Evolutionary conservation across 1,139 yeast genomes (phyloP), one percentile per base, ranked within the genome.

Genomic region (Candida sp.): DNA sequence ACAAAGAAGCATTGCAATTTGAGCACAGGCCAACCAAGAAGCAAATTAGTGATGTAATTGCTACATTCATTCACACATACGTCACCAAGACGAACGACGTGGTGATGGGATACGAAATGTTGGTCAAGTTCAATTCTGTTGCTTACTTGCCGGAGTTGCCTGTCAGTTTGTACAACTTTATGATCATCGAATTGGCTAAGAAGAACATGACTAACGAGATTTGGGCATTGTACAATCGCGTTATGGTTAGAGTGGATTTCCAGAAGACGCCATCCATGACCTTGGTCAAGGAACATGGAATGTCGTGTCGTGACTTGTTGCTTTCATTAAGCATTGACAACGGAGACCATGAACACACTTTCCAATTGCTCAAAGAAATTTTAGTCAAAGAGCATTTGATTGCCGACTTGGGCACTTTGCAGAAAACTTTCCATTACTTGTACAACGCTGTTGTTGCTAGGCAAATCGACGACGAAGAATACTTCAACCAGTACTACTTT

Each of bases 71-170:
- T 27, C 56, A 56, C 9, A 64, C 71, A 11, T 57, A 73, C n/a
- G 54, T 69, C 52, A 52, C 7, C 46, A 51, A 46, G 1, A 47
- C 54, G 2, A 65, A 63, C 9, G 54, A 54, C 22, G 55, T 72
- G 34, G 44, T 56, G 3, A 65, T 63, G 41, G 70, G 73, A 1
- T 66, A 60, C 49, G 59, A 62, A 26, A 61, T 77, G 42, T 57
- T 74, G 47, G 51, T 50, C 31, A 67, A 68, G 47, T 74, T 77
- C 53, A 69, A 70, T 43, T 54, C 56, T 6, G 63, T 75, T 23
- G 56, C 68, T 5, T 75, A 72, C 54, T 51, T 77, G 28, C 81
- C 81, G 0, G 81, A 77, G 50, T 58, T 74, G 33, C 62, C 73
- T 2, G 66, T 69, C 42, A 54, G 55, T 1, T 62, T 70, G 11